Conservation (phyloP, 495 filamentous ascomycete genomes). For the Penicillium lividum region DNA sequence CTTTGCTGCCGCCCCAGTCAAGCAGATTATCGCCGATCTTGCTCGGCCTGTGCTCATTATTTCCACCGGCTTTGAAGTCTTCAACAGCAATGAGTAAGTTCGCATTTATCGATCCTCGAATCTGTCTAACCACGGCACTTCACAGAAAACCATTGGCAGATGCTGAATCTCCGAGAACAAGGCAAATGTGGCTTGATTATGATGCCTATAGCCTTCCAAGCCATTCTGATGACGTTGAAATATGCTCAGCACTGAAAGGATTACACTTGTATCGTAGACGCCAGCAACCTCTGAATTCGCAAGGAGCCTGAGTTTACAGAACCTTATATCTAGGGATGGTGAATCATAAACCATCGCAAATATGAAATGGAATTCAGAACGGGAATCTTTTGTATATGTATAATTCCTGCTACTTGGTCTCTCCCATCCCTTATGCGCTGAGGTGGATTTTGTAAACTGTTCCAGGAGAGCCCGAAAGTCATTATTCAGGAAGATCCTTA, state of each 20-base stretch:
- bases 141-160: slow-evolving; percentile 35
- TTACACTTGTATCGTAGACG: slow-evolving; percentile 30
- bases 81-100: slow-evolving; percentile 34
- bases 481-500: slow-evolving; percentile 14
- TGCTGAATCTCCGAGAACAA: slow-evolving; percentile 40
- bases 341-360: background rate
- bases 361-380: slow-evolving; percentile 16
- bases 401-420: slow-evolving; percentile 9
- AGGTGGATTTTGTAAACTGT: slow-evolving; percentile 12
- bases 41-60: slow-evolving; percentile 34
- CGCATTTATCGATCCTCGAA: slow-evolving; percentile 28
- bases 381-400: slow-evolving; percentile 13
- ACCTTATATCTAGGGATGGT: too few relatives aligned
- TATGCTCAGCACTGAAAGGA: slow-evolving; percentile 29
- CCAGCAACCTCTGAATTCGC: slow-evolving; percentile 23
- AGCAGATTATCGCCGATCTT: slow-evolving; percentile 39
- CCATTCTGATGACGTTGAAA: slow-evolving; percentile 30
- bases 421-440: slow-evolving; percentile 10
- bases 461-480: slow-evolving; percentile 12
- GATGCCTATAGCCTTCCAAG: slow-evolving; percentile 28
- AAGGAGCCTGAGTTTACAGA: slow-evolving; percentile 25
- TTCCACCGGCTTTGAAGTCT: slow-evolving; percentile 27
- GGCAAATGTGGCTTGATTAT: slow-evolving; percentile 38
- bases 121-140: slow-evolving; percentile 26
- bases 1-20: slow-evolving; percentile 34